Base-by-base conservation (phyloP, 2,329 filamentous ascomycete genomes). In the Aschersonia sp. region DNA sequence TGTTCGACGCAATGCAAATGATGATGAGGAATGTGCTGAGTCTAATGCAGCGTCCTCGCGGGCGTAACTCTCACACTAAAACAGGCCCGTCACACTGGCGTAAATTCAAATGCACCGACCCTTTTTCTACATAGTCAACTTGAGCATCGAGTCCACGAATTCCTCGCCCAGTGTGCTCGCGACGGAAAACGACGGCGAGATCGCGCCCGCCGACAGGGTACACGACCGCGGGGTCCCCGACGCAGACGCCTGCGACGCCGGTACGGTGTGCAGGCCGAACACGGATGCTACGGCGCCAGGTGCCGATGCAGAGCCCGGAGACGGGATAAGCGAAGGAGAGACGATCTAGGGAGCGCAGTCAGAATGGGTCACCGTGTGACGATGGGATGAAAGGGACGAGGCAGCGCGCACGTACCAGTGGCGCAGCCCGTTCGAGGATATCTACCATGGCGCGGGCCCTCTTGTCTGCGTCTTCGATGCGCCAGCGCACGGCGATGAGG, bases 401-500 rank as follows among this genome's bases (percentile, higher is more conserved):
- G 9, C 20, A 46, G 5, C 29, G 12, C 5, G 3, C 4, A 47
- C 54, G 50, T 43, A 57, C 49, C 44, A 55, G 59, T 9, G 60
- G 57, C 1, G 55, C 57, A 50, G 69, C 66, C 45, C 67, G 62
- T 55, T 77, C 73, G 28, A 66, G 65, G 31, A 69, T 64, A 35
- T 74, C 71, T 44, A 65, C 61, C 31, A 65, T 62, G 6, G 69
- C 64, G 30, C 71, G 62, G 20, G 65, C 63, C 5, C 64, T 57
- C 38, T 66, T 69, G 40, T 78, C 74, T 45, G 77, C 72, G 20
- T 73, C 70, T 55, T 85, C 81, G 29, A 77, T 68, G 5, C 68
- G 60, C 82, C 82, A 85, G 28, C 80, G 71, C 9, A 69, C 67
- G 6, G 63, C 56, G 44, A 84, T 76, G 5, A 75, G 66, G 2